Base-by-base conservation (phyloP, 345 rosid species). In the Streptanthus diversifolius region DNA sequence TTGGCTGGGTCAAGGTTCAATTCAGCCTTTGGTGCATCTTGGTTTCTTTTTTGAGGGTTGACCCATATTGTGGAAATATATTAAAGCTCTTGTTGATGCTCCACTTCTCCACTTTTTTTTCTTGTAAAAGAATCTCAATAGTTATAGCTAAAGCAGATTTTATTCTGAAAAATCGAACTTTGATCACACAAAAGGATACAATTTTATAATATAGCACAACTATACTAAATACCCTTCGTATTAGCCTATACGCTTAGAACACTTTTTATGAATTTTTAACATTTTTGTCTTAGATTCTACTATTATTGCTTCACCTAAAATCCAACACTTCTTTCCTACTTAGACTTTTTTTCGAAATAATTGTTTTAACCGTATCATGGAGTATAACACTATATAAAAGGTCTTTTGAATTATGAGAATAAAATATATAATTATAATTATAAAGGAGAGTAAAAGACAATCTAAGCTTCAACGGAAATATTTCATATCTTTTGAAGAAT, bases 51-150 rank as follows among this genome's bases (percentile, higher is more conserved):
- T 27, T 33, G 21, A 66, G 72, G 78, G 72, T 74, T 74, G 78
- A 74, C 78, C 41, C 60, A 57, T 72, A 9, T 44, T 36, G 6
- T 47, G 72, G 9, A 53, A 51, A 25, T 32, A 17, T 56, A 32
- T 49, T 36, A 72, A 45, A 72, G 44, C 24, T 40, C 25, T 51
- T 37, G 40, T 66, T 66, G 78, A 74, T 74, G 78, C 78, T 74
- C 78, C 78, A 74, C 72, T 74, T 66, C 66, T 74, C 43, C 35
- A 45, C 61, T 24, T 73, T 74, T 73, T 48, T 74, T 73, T 48
- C 14, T 48, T 58, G 17, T 30, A 29, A 18, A 44, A 66, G 72
- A 66, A 74, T 74, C 78, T 66, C 67, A 37, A 57, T 58, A 48
- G 65, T 66, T 47, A 22, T 7, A 54, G 66, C 61, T 57, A 74